These are phyloP conservation scores for Daldinia decipiens DNA, from an alignment of 495 filamentous ascomycete species.

Conservation along the genomic window DNA sequence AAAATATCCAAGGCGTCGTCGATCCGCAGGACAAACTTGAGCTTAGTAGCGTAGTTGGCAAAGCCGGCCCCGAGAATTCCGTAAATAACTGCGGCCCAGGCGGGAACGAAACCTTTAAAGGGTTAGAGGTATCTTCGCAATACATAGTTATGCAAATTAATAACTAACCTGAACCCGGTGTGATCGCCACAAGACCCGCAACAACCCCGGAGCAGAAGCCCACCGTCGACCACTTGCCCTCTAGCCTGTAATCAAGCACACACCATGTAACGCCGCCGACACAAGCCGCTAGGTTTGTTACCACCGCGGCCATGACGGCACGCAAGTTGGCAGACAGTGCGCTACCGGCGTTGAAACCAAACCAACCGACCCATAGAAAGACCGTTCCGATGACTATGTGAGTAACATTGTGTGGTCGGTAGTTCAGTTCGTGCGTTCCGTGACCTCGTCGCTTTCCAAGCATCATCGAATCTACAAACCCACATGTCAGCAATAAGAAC, in stretches of 20 bases:
- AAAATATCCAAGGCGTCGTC: conserved; percentile 97
- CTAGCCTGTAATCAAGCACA: conserved; percentile 90
- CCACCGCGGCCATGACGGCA: conserved; percentile 78
- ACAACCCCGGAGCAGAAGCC: conserved; percentile 97
- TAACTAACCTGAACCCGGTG: conserved; percentile 75
- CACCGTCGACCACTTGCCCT: conserved; percentile 96
- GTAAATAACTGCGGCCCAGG: conserved; percentile 91
- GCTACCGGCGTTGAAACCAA: conserved; percentile 96
- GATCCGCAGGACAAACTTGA: conserved; percentile 87
- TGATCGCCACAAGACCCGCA: conserved; percentile 92
- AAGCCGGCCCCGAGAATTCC: conserved; percentile 83
- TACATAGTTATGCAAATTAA: background rate
- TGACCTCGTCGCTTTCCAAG: conserved; percentile 90
- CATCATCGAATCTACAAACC: conserved; percentile 74
- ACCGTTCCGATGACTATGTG: conserved; percentile 97
- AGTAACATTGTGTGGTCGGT: conserved; percentile 97
- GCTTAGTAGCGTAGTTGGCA: conserved; percentile 96
- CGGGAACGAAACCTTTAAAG: conserved; percentile 76
- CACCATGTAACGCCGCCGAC: conserved; percentile 96
- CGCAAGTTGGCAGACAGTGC: conserved; percentile 91
- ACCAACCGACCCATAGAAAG: conserved; percentile 99
- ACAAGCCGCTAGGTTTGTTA: conserved; percentile 80
- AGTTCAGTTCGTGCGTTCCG: conserved; percentile 90
- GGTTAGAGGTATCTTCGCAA: conserved; percentile 22
- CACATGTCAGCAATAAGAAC: conserved; percentile 45